Evolutionary conservation across 306 rosid species (phyloP).

Genomic region (Cajanus cajan): DNA sequence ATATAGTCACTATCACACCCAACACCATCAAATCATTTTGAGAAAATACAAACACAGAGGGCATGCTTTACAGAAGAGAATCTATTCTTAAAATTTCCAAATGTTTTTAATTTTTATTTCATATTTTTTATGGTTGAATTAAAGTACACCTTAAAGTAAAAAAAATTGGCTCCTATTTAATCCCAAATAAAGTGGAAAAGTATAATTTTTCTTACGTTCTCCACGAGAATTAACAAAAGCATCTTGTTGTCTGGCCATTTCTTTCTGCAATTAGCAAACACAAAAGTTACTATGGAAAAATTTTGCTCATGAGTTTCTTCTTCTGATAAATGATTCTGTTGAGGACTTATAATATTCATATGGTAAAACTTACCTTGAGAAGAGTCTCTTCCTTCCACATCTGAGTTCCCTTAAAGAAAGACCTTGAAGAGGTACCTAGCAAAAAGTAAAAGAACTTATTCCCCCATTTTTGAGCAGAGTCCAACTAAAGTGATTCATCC

Average conservation of each 20-base stretch:
- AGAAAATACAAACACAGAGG: not conserved
- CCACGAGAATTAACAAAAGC: constrained; percentile 58
- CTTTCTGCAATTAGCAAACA: constrained; percentile 52
- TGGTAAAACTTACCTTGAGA: constrained; percentile 38
- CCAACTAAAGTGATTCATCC: not conserved
- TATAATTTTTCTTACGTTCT: constrained; percentile 51
- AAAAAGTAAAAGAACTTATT: not conserved
- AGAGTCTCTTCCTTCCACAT: constrained; percentile 93
- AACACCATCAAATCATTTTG: not conserved
- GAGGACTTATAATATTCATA: not conserved
- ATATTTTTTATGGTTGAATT: not conserved
- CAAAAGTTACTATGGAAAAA: not conserved
- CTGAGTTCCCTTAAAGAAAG: constrained; percentile 65
- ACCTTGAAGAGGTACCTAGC: constrained; percentile 86
- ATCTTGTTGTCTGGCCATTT: constrained; percentile 41
- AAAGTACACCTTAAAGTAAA: not conserved
- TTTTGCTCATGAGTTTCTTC: not conserved
- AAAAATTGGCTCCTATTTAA: not conserved
- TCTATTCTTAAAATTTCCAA: not conserved
- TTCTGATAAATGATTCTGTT: not conserved
- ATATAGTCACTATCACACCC: not conserved
- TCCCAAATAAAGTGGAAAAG: not conserved
- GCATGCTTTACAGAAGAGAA: not conserved
- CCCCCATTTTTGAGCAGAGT: not conserved
- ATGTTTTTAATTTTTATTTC: not conserved